A percentile compares a stretch with the other conserved stretches of the same genome.
phyloP scores from a whole-genome alignment of 495 filamentous ascomycete species.

The Amniculicola lignicola region DNA sequence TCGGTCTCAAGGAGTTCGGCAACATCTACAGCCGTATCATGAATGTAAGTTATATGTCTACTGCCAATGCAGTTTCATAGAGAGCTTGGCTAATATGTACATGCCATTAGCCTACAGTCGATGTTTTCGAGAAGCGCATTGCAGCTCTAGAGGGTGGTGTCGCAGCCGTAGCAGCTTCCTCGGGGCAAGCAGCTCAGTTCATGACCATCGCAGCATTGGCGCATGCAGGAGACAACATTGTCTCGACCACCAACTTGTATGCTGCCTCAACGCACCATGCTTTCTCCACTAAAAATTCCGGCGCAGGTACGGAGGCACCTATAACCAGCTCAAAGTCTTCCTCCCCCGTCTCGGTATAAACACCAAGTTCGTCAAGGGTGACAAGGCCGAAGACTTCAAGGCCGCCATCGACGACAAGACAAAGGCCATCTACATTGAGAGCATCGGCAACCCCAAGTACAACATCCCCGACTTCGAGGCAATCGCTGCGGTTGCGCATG shows the following conservation, averaged over 20 bases:
- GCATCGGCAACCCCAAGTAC: conserved; percentile 92
- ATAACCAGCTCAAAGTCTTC: conserved; percentile 96
- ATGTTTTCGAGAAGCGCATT: conserved; percentile 96
- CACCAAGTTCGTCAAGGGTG: conserved; percentile 86
- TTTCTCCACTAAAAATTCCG: too few relatives aligned
- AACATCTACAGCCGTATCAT: conserved; percentile 98
- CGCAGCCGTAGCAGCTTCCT: conserved; percentile 83
- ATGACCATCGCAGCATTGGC: conserved; percentile 84
- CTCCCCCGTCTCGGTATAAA: conserved; percentile 81
- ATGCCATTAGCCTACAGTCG: conserved; percentile 73
- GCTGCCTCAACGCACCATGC: too few relatives aligned
- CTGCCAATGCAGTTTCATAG: background rate
- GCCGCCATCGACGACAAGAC: conserved; percentile 91
- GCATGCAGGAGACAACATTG: conserved; percentile 87
- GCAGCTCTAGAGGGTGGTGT: conserved; percentile 93
- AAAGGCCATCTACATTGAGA: conserved; percentile 94
- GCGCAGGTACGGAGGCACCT: conserved; percentile 81
- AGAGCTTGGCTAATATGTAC: background rate
- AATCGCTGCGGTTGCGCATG: conserved; percentile 42
- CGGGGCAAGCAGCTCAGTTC: conserved; percentile 94
- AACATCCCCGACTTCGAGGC: conserved; percentile 61
- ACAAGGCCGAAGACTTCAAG: conserved; percentile 77
- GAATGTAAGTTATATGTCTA: conserved; percentile 59
- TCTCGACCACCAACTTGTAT: conserved; percentile 83
- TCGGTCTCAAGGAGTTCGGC: conserved; percentile 95